A percentile compares a stretch with the other conserved stretches of the same genome.
phyloP scores from a whole-genome alignment of 345 rosid genomes.

The Reutealis trisperma region DNA sequence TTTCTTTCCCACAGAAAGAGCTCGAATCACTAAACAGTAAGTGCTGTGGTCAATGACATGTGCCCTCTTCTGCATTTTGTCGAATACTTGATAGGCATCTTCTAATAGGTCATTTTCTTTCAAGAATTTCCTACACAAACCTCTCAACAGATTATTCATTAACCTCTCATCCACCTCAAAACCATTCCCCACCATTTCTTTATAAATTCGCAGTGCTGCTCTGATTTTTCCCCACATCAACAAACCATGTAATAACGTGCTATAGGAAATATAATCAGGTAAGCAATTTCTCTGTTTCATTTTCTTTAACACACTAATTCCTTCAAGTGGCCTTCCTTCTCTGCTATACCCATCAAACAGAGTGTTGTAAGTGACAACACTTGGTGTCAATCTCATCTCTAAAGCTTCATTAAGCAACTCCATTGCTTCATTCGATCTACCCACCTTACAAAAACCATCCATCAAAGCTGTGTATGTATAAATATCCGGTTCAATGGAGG shows the following conservation, averaged over 20 bases:
- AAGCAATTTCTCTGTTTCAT: slow-evolving; percentile 53
- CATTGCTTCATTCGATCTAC: slow-evolving; percentile 64
- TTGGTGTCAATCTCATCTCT: slow-evolving; percentile 45
- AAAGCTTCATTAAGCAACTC: slow-evolving; percentile 59
- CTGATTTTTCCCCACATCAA: slow-evolving; percentile 49
- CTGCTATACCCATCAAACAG: slow-evolving; percentile 56
- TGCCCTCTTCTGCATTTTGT: slow-evolving; percentile 36
- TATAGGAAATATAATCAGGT: slow-evolving; percentile 54
- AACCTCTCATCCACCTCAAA: slow-evolving; percentile 44
- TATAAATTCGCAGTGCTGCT: slow-evolving; percentile 39
- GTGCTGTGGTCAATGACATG: slow-evolving; percentile 24
- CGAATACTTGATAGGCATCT: slow-evolving; percentile 48
- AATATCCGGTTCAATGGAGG: slow-evolving; percentile 41
- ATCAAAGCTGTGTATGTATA: slow-evolving; percentile 58
- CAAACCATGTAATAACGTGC: slow-evolving; percentile 53
- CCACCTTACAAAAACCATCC: slow-evolving; percentile 80
- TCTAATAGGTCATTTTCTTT: slow-evolving; percentile 35
- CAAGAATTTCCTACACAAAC: slow-evolving; percentile 42
- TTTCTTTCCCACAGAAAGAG: slow-evolving; percentile 38
- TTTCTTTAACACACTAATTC: slow-evolving; percentile 46
- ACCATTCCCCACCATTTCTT: slow-evolving; percentile 48
- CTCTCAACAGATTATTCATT: slow-evolving; percentile 44
- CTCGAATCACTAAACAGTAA: slow-evolving; percentile 33
- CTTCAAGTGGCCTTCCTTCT: slow-evolving; percentile 56
- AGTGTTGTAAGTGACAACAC: slow-evolving; percentile 54